Conservation (phyloP, 1,284 basidiomycete genomes). For the Phellinidium pouzarii region DNA sequence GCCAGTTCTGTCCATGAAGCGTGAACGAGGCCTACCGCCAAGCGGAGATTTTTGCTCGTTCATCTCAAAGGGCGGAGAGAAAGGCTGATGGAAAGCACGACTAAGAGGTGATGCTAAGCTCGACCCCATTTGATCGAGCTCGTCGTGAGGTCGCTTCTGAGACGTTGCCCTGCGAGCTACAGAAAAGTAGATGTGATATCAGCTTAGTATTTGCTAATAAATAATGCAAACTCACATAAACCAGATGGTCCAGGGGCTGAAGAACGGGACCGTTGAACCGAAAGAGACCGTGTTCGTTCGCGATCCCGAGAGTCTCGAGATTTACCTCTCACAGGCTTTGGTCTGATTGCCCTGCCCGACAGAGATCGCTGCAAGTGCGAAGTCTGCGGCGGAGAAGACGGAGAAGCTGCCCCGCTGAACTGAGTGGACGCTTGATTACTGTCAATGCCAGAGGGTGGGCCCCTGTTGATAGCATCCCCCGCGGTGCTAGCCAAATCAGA, state of each 20-base stretch:
- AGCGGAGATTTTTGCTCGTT: slow-evolving; percentile 7
- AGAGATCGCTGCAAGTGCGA: slow-evolving; percentile 42
- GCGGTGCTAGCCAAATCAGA: slow-evolving; percentile 63
- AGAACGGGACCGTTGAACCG: slow-evolving; percentile 46
- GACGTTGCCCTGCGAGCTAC: slow-evolving; percentile 65
- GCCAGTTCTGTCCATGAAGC: neutral
- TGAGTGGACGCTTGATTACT: slow-evolving; percentile 5
- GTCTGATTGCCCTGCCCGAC: slow-evolving; percentile 49
- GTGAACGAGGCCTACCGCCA: neutral
- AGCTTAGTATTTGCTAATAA: slow-evolving; percentile 20
- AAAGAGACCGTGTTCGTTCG: slow-evolving; percentile 10
- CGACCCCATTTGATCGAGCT: slow-evolving; percentile 38
- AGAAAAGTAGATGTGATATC: slow-evolving; percentile 21
- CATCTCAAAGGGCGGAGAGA: slow-evolving; percentile 4
- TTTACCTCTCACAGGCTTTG: slow-evolving; percentile 46
- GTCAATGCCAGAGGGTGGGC: neutral
- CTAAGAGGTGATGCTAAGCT: neutral
- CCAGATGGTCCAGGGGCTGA: slow-evolving; percentile 57
- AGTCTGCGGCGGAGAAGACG: slow-evolving; percentile 25
- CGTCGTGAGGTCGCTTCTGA: slow-evolving; percentile 63
- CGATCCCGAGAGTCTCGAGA: slow-evolving; percentile 45
- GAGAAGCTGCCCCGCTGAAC: slow-evolving; percentile 7
- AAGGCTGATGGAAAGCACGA: slow-evolving; percentile 12
- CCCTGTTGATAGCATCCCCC: slow-evolving; percentile 51
- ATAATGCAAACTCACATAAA: slow-evolving; percentile 45